Base-by-base conservation (phyloP, 2,329 filamentous ascomycete species). In the Penicillium sp. region DNA sequence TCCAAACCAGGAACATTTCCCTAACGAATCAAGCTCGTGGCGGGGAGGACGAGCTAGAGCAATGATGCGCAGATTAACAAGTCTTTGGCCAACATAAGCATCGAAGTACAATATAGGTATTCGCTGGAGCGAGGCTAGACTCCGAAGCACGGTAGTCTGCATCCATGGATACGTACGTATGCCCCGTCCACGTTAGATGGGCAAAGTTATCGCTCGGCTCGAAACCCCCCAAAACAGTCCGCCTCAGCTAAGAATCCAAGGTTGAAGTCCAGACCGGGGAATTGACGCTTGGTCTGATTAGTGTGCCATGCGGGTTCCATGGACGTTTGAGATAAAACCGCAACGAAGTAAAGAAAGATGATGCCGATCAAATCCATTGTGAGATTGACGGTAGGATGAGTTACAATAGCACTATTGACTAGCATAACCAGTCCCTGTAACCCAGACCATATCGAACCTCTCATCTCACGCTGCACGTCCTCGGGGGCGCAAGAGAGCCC, bases 281-380 rank as follows among this genome's bases (percentile, higher is more conserved):
- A 25, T 35, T 41, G 51, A 60, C 58, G 58, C 58, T 58, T 59
- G 46, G 51, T 39, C 28, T 50, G 55, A 58, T 60, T 55, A 44
- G 50, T 6, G 18, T 42, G 28, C 33, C 25, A 35, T 19, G 14
- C 18, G 22, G 22, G 30, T 33, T 9, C 14, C 12, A 25, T 19
- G n/a, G n/a, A n/a, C n/a, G 29, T 33, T 35, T 25, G 22, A 18
- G 8, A 18, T 7, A 25, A 22, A 19, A 19, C 4, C 22, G 22
- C 12, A 10, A 22, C 10, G n/a, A 11, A 11, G 19, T 22, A 22
- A 22, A 22, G 19, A 3, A 22, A 3, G 19, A 22, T 3, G 19
- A 22, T 5, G 19, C 19, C 19, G n/a, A n/a, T n/a, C n/a, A 22
- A 22, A 22, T 22, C 19, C 3, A 22, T 22, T 3, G 22, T 25